Conservation (phyloP, 1,139 yeast species). For the Tardiomyces blankii region DNA sequence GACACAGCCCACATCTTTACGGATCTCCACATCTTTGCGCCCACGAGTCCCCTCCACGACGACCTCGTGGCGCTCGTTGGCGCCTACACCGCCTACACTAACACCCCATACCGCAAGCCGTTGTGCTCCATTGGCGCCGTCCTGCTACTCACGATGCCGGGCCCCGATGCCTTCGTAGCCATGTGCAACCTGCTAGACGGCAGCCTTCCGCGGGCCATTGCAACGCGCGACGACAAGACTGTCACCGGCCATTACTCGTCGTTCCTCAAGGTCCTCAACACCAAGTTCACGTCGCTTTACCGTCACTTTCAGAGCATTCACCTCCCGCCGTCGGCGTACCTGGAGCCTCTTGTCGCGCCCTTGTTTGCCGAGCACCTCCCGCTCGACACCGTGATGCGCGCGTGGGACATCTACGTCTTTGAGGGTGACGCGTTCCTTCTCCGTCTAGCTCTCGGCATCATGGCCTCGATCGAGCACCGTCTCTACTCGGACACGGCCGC, state of each 20-base stretch:
- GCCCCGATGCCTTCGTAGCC: slow-evolving; percentile 34
- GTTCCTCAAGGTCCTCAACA: slow-evolving; percentile 37
- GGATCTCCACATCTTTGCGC: slow-evolving; percentile 34
- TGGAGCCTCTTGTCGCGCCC: slow-evolving; percentile 28
- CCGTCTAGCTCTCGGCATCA: slow-evolving; percentile 38
- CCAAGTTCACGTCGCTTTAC: slow-evolving; percentile 35
- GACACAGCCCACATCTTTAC: slow-evolving; percentile 26
- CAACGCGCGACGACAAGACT: slow-evolving; percentile 19
- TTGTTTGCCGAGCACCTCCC: slow-evolving; percentile 29
- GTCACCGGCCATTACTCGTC: slow-evolving; percentile 28
- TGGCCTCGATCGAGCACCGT: slow-evolving; percentile 38
- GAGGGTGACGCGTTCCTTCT: slow-evolving; percentile 46
- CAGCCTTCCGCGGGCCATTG: slow-evolving; percentile 20
- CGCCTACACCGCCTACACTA: slow-evolving; percentile 22
- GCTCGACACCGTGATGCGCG: slow-evolving; percentile 29
- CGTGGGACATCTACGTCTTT: slow-evolving; percentile 50
- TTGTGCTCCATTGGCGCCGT: slow-evolving; percentile 30
- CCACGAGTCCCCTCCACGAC: slow-evolving; percentile 26
- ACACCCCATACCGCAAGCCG: slow-evolving; percentile 17
- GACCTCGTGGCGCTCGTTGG: slow-evolving; percentile 24
- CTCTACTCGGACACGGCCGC: slow-evolving; percentile 24
- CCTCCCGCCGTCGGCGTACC: slow-evolving; percentile 27
- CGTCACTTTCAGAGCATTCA: slow-evolving; percentile 38
- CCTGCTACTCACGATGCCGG: slow-evolving; percentile 30
- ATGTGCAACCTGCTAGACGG: slow-evolving; percentile 35